Conservation (phyloP, 148 eudicot species). For the Camellia sinensis region DNA sequence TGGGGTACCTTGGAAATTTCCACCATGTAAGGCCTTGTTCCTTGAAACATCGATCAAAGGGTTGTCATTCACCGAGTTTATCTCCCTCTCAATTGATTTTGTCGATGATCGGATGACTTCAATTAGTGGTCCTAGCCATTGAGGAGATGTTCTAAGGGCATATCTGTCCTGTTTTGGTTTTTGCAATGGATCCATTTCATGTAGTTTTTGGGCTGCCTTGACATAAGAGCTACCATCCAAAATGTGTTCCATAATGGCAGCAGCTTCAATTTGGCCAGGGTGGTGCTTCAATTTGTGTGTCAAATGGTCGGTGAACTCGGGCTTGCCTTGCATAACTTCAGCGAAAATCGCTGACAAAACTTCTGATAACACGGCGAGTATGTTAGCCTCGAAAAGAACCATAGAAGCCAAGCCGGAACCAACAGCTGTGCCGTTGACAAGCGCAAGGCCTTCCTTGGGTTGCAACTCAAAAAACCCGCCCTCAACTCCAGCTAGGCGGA, state of each 20-base stretch:
- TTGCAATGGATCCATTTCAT: conserved; percentile 39
- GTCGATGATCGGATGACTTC: conserved; percentile 36
- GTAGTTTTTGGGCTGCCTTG: conserved; percentile 26
- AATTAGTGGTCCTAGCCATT: conserved; percentile 34
- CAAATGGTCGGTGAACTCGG: conserved; percentile 33
- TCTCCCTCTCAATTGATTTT: conserved; percentile 36
- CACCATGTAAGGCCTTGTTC: conserved; percentile 45
- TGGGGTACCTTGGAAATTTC: conserved; percentile 45
- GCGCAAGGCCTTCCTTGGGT: conserved; percentile 26
- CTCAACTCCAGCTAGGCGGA: conserved; percentile 27
- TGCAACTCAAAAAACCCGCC: conserved; percentile 29
- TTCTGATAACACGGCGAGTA: conserved; percentile 27
- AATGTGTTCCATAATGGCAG: conserved; percentile 43
- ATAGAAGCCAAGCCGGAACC: conserved; percentile 22
- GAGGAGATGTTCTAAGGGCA: conserved; percentile 39
- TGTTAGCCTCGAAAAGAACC: conserved; percentile 28
- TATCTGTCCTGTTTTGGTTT: conserved; percentile 44
- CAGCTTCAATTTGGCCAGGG: conserved; percentile 44
- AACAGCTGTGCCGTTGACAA: conserved; percentile 22
- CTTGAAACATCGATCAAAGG: conserved; percentile 39
- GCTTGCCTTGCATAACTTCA: conserved; percentile 33
- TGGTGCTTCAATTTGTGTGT: conserved; percentile 46
- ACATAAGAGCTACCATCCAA: conserved; percentile 34
- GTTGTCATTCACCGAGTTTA: conserved; percentile 38
- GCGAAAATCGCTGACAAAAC: conserved; percentile 41